These are phyloP conservation scores for Capillidium rhysosporum DNA, from an alignment of 371 early-diverging fungal genomes.

Conservation along the genomic window DNA sequence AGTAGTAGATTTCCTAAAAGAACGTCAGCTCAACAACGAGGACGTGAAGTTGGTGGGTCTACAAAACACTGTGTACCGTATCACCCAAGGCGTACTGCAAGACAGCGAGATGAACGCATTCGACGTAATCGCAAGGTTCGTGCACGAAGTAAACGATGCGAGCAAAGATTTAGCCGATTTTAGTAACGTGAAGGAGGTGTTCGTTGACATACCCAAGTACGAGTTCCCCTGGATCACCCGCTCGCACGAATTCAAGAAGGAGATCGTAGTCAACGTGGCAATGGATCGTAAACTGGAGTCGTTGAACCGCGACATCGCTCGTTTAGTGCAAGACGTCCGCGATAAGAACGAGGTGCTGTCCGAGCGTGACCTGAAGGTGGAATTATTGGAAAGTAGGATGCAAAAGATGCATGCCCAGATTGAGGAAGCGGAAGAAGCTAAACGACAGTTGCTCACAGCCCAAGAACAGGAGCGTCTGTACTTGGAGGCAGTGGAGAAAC, in stretches of 20 bases:
- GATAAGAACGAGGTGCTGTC: slow-evolving; percentile 58
- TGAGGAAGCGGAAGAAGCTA: slow-evolving; percentile 36
- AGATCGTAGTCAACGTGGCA: slow-evolving; percentile 53
- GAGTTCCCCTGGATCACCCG: slow-evolving; percentile 64
- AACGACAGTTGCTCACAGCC: slow-evolving; percentile 33
- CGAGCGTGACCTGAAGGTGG: slow-evolving; percentile 53
- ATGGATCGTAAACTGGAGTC: slow-evolving; percentile 51
- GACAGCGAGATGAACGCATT: neutral
- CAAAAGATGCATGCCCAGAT: slow-evolving; percentile 21
- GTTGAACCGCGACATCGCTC: slow-evolving; percentile 50
- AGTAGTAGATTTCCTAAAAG: neutral
- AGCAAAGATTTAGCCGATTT: neutral
- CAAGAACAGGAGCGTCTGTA: slow-evolving; percentile 37
- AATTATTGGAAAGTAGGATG: slow-evolving; percentile 52
- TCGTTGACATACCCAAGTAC: slow-evolving; percentile 5
- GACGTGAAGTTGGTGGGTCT: neutral
- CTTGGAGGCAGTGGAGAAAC: slow-evolving; percentile 46
- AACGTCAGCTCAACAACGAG: neutral
- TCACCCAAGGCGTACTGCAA: neutral
- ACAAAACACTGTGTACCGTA: neutral
- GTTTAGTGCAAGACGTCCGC: slow-evolving; percentile 47
- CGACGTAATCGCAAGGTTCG: slow-evolving; percentile 3
- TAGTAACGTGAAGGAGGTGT: neutral
- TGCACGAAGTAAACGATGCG: neutral
- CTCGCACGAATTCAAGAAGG: slow-evolving; percentile 57